These are phyloP conservation scores for Tricholoma bakamatsutake DNA, from an alignment of 768 basidiomycete genomes.

Conservation along the genomic window DNA sequence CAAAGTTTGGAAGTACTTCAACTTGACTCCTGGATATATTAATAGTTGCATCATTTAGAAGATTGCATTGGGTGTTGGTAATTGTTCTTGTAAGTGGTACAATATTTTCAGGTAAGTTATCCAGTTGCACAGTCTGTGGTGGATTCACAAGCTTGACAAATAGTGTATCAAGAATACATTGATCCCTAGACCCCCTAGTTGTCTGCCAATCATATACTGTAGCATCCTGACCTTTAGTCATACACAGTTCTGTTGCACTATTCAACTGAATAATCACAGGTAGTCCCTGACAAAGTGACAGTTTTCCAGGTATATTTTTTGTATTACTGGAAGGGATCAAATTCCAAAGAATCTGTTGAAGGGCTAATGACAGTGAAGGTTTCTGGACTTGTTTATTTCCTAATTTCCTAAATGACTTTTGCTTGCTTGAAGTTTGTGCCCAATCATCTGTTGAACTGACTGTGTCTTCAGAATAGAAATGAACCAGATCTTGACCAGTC, in stretches of 20 bases:
- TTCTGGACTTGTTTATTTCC: slow-evolving; percentile 13
- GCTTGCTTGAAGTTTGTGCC: neutral
- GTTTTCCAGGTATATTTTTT: slow-evolving; percentile 1
- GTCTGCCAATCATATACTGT: slow-evolving; percentile 13
- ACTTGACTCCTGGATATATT: slow-evolving; percentile 17
- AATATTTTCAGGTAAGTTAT: slow-evolving; percentile 23
- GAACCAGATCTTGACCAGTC: slow-evolving; percentile 10
- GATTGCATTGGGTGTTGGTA: slow-evolving; percentile 3
- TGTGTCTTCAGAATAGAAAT: slow-evolving; percentile 21
- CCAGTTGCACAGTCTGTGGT: slow-evolving; percentile 16
- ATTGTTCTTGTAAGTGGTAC: slow-evolving; percentile 19
- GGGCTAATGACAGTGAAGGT: neutral
- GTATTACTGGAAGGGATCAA: slow-evolving; percentile 13
- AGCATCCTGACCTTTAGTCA: slow-evolving; percentile 2
- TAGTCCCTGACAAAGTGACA: neutral
- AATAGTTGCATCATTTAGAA: slow-evolving; percentile 12
- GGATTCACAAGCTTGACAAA: slow-evolving; percentile 23
- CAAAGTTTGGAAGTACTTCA: slow-evolving; percentile 16
- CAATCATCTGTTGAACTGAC: slow-evolving; percentile 13
- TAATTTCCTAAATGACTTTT: slow-evolving; percentile 28
- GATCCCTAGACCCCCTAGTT: slow-evolving; percentile 2
- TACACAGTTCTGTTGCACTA: neutral
- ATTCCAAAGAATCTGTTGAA: slow-evolving; percentile 13
- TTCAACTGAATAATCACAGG: neutral
- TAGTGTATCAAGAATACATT: slow-evolving; percentile 19